Evolutionary conservation across 2,329 filamentous ascomycete genomes (phyloP).

Genomic region (Paecilomyces niveus): DNA sequence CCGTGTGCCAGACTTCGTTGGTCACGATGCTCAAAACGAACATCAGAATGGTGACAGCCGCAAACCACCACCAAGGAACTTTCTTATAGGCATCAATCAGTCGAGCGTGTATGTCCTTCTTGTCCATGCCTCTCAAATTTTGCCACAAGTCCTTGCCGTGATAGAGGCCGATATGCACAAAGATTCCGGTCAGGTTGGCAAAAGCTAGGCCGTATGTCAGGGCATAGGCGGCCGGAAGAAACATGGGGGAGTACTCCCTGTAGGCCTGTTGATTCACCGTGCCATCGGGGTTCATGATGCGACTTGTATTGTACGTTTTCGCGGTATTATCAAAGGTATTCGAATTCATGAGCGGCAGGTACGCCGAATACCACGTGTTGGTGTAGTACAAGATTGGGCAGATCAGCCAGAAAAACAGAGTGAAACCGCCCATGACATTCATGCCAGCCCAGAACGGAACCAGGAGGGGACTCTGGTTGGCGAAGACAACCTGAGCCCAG

Average conservation of each 20-base stretch:
- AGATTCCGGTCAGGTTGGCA: slow-evolving; percentile 57
- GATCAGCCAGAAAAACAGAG: slow-evolving; percentile 38
- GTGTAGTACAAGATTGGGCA: slow-evolving; percentile 42
- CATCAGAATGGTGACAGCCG: slow-evolving; percentile 28
- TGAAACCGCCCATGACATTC: slow-evolving; percentile 40
- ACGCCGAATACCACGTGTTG: slow-evolving; percentile 52
- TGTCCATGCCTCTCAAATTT: slow-evolving; percentile 25
- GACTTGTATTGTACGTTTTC: slow-evolving; percentile 50
- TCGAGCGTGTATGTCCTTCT: slow-evolving; percentile 37
- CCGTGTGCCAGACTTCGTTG: slow-evolving; percentile 39
- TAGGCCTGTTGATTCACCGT: slow-evolving; percentile 55
- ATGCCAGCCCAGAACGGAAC: slow-evolving; percentile 49
- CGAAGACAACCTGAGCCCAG: slow-evolving; percentile 66
- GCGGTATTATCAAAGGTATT: slow-evolving; percentile 61
- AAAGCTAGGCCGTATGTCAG: slow-evolving; percentile 56
- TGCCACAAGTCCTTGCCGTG: slow-evolving; percentile 30
- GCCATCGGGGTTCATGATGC: slow-evolving; percentile 52
- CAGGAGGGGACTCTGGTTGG: slow-evolving; percentile 59
- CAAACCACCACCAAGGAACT: slow-evolving; percentile 44
- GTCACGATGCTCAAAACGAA: slow-evolving; percentile 30
- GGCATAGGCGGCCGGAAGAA: slow-evolving; percentile 53
- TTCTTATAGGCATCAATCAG: slow-evolving; percentile 34
- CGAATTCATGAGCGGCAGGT: slow-evolving; percentile 55
- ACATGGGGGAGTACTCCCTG: slow-evolving; percentile 58
- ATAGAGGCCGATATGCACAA: slow-evolving; percentile 31